phyloP scores from a whole-genome alignment of 2,329 filamentous ascomycete genomes.

The Cladobotryum mycophilum region DNA sequence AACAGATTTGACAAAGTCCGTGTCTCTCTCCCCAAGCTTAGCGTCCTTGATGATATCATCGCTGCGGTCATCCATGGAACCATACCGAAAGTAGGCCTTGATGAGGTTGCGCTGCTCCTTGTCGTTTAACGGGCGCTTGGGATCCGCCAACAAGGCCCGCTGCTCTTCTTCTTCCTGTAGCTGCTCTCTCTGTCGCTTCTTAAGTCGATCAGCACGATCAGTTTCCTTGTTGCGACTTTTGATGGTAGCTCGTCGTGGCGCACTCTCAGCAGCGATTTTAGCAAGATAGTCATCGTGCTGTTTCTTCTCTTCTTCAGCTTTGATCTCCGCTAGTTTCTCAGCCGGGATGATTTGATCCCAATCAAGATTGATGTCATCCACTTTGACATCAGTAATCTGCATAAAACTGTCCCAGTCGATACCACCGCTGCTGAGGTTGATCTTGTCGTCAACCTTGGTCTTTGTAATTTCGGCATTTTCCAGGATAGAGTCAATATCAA shows the following conservation, averaged over 20 bases:
- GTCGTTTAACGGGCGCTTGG: conserved; percentile 81
- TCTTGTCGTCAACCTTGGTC: conserved; percentile 89
- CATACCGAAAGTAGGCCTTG: conserved; percentile 83
- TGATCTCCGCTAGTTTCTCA: conserved; percentile 82
- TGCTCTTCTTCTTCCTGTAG: conserved; percentile 67
- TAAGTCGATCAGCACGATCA: conserved; percentile 59
- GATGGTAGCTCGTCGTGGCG: conserved; percentile 66
- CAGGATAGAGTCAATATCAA: conserved; percentile 94
- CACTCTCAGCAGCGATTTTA: conserved; percentile 76
- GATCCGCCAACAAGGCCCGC: conserved; percentile 69
- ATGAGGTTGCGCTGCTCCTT: conserved; percentile 92
- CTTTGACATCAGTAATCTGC: conserved; percentile 96
- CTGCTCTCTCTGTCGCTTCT: conserved; percentile 60
- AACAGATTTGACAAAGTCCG: conserved; percentile 68
- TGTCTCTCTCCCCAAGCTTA: conserved; percentile 74
- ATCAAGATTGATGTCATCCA: conserved; percentile 70
- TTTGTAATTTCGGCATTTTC: conserved; percentile 97
- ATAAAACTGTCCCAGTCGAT: conserved; percentile 87
- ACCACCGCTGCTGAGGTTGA: conserved; percentile 83
- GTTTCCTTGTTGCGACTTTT: conserved; percentile 52
- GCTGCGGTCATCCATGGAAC: conserved; percentile 79
- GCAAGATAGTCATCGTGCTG: conserved; percentile 77
- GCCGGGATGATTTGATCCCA: conserved; percentile 99
- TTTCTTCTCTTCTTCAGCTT: conserved; percentile 79
- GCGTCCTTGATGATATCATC: conserved; percentile 86